phyloP scores from a whole-genome alignment of 129 eudicot genomes.

The Apium graveolens region DNA sequence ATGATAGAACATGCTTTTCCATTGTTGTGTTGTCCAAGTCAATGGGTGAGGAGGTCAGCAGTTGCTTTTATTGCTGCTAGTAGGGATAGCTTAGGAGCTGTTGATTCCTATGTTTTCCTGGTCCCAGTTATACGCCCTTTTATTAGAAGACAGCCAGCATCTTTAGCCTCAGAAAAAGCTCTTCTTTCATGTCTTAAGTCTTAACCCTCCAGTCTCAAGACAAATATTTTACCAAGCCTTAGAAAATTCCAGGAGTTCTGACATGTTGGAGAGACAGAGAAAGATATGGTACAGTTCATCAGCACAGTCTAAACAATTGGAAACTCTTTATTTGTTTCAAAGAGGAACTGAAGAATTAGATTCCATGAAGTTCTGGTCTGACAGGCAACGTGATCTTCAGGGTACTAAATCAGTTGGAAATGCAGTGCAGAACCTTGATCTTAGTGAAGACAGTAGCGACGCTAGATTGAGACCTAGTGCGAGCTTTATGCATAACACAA shows the following conservation, averaged over 20 bases:
- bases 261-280: slow-evolving; percentile 97
- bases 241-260: slow-evolving; percentile 78
- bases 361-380: slow-evolving; percentile 64
- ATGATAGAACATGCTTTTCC: slow-evolving; percentile 92
- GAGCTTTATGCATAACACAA: slow-evolving; percentile 36
- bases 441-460: slow-evolving; percentile 29
- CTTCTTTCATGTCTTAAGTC: slow-evolving; percentile 76
- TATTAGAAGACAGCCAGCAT: slow-evolving; percentile 78
- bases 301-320: slow-evolving; percentile 55
- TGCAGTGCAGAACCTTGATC: slow-evolving; percentile 28
- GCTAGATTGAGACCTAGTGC: slow-evolving; percentile 41
- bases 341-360: slow-evolving; percentile 59
- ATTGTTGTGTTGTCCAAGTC: slow-evolving; percentile 82
- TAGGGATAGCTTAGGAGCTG: slow-evolving; percentile 85
- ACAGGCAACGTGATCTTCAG: slow-evolving; percentile 28
- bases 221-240: slow-evolving; percentile 59
- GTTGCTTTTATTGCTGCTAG: slow-evolving; percentile 81
- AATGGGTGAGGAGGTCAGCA: slow-evolving; percentile 85
- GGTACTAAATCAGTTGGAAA: slow-evolving; percentile 23
- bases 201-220: slow-evolving; percentile 80
- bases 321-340: slow-evolving; percentile 38
- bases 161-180: slow-evolving; percentile 71
- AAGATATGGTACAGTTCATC: slow-evolving; percentile 92
- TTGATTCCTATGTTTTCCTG: slow-evolving; percentile 86
- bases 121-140: slow-evolving; percentile 87